Base-by-base conservation (phyloP, 116 monocot genomes). In the Phalaenopsis hybrid region DNA sequence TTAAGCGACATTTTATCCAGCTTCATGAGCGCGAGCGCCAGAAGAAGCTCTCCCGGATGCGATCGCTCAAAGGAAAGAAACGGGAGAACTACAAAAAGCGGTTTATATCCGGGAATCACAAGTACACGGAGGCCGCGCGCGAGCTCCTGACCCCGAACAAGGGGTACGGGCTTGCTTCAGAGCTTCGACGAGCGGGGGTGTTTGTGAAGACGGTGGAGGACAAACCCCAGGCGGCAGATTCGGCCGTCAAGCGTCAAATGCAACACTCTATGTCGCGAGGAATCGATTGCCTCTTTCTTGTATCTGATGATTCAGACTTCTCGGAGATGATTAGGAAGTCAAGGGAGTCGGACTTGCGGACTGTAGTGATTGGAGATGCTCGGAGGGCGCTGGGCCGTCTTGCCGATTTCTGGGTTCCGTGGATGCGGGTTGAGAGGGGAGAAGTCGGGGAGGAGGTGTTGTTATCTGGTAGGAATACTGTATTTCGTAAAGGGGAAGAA, bases 281-380 rank as follows among this genome's bases (percentile, higher is more conserved):
- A 72, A 79, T 99, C 8, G 98, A 99, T 44, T 95, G 95, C 91
- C 59, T 99, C 83, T 81, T 99, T 34, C 73, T 99, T 52, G 90
- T 99, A 5, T 99, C 98, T 0, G 98, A 99, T 25, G 95, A 99
- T 72, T 99, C 95, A 7, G 98, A 91, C 72, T 99, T 95, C 79
- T 79, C 89, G 0, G 92, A 99, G 28, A 92, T 89, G 85, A 25
- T 99, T 6, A 80, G 82, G 88, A 86, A 81, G 78, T 95, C 92
- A 21, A 86, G 88, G 75, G 95, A 88, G 80, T 84, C 92, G 0
- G 88, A 88, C 3, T 34, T 95, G 72, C 48, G 88, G 83, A 99
- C 98, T 1, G 98, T 95, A 67, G 97, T 98, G 78, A 85, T 92
- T 12, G 95, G 93, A 23, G 98, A 93, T 37, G 89, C 85, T 58